These are phyloP conservation scores for Wickerhamomyces chambardii DNA, from an alignment of 805 yeast genomes.

Conservation along the genomic window DNA sequence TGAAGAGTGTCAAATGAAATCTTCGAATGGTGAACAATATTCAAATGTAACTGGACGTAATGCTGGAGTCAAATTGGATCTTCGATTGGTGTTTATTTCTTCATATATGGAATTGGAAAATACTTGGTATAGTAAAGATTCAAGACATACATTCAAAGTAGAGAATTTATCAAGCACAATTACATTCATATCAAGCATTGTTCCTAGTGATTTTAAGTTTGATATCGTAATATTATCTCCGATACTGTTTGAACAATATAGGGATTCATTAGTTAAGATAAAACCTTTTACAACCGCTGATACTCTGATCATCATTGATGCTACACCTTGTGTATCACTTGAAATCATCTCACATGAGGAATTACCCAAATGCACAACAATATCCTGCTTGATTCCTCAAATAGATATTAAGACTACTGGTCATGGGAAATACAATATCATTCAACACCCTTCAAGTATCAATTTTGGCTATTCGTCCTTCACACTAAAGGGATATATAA, in stretches of 20 bases:
- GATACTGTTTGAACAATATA: constrained; percentile 3
- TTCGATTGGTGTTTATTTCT: background rate
- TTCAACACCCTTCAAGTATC: too few relatives aligned
- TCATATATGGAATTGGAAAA: background rate
- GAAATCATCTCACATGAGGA: constrained; percentile 5
- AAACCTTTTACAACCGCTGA: background rate
- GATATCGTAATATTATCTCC: constrained; percentile 8
- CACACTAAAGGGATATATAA: background rate
- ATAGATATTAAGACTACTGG: background rate
- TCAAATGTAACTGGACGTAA: too few relatives aligned
- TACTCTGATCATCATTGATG: constrained; percentile 8
- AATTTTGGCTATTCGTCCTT: background rate
- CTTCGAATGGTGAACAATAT: too few relatives aligned
- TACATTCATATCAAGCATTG: background rate
- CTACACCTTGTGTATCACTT: constrained; percentile 5
- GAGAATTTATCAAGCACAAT: background rate
- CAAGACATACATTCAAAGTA: background rate
- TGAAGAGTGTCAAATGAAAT: too few relatives aligned
- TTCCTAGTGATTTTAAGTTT: background rate
- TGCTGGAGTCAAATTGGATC: background rate
- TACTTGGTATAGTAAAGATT: background rate
- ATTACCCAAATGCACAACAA: constrained; percentile 1
- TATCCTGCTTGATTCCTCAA: background rate
- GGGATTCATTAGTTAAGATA: constrained; percentile 1
- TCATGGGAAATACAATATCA: background rate